These are phyloP conservation scores for Gilbertella persicaria DNA, from an alignment of 371 early-diverging fungal species.

Conservation along the genomic window DNA sequence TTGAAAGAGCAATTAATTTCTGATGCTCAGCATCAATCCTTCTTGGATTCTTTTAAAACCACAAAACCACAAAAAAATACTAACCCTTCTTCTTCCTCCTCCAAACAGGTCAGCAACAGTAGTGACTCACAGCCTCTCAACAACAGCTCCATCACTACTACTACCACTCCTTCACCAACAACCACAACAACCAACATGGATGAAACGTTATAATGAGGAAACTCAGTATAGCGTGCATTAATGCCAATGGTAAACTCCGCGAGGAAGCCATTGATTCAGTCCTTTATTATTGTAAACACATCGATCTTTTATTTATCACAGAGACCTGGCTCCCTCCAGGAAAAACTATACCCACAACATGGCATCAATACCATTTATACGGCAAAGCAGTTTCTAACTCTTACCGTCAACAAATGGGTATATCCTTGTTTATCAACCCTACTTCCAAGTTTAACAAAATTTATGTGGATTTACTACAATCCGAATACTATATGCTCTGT, in stretches of 20 bases:
- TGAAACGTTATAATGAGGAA: not conserved
- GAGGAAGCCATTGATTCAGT: slow-evolving; percentile 4
- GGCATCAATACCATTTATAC: slow-evolving; percentile 19
- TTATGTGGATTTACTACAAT: not conserved
- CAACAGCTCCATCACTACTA: too few species aligned
- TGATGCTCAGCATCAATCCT: not conserved
- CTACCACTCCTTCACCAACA: too few species aligned
- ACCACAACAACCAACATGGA: too few species aligned
- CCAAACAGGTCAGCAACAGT: too few species aligned
- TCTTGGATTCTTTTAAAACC: too few species aligned
- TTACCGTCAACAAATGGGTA: slow-evolving; percentile 7
- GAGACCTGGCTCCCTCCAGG: slow-evolving; percentile 22
- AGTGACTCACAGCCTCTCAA: too few species aligned
- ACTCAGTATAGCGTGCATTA: slow-evolving; percentile 3
- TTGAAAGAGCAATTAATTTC: not conserved
- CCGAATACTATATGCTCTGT: not conserved
- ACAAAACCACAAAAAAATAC: too few species aligned
- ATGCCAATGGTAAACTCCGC: slow-evolving; percentile 7
- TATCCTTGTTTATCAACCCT: slow-evolving; percentile 3
- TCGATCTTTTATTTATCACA: slow-evolving; percentile 19
- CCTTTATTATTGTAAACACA: slow-evolving; percentile 1
- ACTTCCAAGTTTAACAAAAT: not conserved
- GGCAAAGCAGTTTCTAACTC: not conserved
- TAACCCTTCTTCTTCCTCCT: too few species aligned
- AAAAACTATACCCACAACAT: slow-evolving; percentile 3